These are phyloP conservation scores for Xanthoconium separans DNA, from an alignment of 1,284 basidiomycete genomes.

Conservation along the genomic window DNA sequence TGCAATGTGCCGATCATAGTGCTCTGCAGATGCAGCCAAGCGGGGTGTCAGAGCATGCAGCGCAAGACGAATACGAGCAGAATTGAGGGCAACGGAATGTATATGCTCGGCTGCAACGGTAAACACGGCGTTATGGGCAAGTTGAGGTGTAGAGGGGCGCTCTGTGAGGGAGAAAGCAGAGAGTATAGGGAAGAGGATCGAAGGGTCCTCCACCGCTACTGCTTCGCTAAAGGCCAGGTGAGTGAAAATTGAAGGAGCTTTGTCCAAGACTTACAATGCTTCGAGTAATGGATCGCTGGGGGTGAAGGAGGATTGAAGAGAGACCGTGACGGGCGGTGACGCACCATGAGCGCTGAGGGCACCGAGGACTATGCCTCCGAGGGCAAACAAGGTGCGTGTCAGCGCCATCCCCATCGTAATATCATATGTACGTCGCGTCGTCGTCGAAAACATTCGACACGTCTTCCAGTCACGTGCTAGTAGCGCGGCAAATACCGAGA, in stretches of 20 bases:
- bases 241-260: not conserved
- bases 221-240: constrained; percentile 47
- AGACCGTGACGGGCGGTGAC: constrained; percentile 75
- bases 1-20: constrained; percentile 50
- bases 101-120: constrained; percentile 47
- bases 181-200: constrained; percentile 27
- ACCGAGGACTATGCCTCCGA: constrained; percentile 21
- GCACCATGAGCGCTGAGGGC: constrained; percentile 23
- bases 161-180: constrained; percentile 20
- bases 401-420: constrained; percentile 15
- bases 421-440: not conserved
- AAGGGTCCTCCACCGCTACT: constrained; percentile 38
- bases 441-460: constrained; percentile 10
- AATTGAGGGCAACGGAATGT: constrained; percentile 47
- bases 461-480: constrained; percentile 23
- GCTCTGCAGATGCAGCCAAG: constrained; percentile 71
- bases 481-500: constrained; percentile 13
- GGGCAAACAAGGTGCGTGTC: constrained; percentile 11
- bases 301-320: constrained; percentile 79
- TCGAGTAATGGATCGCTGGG: constrained; percentile 77
- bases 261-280: constrained; percentile 60
- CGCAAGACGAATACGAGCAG: constrained; percentile 62
- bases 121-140: constrained; percentile 54
- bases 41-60: constrained; percentile 70
- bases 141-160: constrained; percentile 41